These are phyloP conservation scores for Cairneyella variabilis DNA, from an alignment of 495 filamentous ascomycete genomes.

Conservation along the genomic window DNA sequence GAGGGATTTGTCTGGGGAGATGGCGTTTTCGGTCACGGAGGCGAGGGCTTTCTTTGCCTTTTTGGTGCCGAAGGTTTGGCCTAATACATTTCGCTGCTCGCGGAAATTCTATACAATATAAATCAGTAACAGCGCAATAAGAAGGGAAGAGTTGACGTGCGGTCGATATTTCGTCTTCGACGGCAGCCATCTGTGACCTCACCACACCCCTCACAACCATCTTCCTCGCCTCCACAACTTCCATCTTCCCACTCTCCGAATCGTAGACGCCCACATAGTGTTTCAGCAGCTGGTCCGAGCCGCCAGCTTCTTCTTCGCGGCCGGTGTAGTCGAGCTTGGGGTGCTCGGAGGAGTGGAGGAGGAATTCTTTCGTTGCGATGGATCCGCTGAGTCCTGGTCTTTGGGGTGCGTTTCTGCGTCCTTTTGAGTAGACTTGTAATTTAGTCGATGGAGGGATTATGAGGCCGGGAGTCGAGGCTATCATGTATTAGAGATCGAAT, in stretches of 20 bases:
- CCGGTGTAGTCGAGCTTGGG: constrained; percentile 76
- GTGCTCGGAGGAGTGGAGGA: constrained; percentile 74
- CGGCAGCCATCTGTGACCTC: constrained; percentile 44
- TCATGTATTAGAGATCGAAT: constrained; percentile 13
- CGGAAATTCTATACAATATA: constrained; percentile 43
- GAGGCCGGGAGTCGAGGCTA: constrained; percentile 69
- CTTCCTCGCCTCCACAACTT: constrained; percentile 72
- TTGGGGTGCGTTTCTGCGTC: constrained; percentile 37
- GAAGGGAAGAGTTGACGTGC: constrained; percentile 16
- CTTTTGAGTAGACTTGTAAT: constrained; percentile 62
- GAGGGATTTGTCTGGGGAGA: constrained; percentile 37
- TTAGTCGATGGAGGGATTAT: constrained; percentile 48
- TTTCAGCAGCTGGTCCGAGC: constrained; percentile 61
- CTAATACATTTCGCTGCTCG: constrained; percentile 65
- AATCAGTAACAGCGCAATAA: constrained; percentile 14
- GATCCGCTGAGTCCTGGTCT: constrained; percentile 38
- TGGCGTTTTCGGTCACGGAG: constrained; percentile 74
- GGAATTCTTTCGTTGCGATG: constrained; percentile 53
- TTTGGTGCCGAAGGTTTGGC: constrained; percentile 88
- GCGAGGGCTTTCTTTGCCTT: constrained; percentile 84
- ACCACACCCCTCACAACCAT: constrained; percentile 65
- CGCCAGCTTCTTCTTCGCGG: constrained; percentile 62
- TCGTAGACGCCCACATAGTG: constrained; percentile 89
- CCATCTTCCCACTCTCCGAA: constrained; percentile 62
- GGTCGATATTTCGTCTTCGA: constrained; percentile 24